Conservation (phyloP, 2,329 filamentous ascomycete species). For the Aspergillus sp. region DNA sequence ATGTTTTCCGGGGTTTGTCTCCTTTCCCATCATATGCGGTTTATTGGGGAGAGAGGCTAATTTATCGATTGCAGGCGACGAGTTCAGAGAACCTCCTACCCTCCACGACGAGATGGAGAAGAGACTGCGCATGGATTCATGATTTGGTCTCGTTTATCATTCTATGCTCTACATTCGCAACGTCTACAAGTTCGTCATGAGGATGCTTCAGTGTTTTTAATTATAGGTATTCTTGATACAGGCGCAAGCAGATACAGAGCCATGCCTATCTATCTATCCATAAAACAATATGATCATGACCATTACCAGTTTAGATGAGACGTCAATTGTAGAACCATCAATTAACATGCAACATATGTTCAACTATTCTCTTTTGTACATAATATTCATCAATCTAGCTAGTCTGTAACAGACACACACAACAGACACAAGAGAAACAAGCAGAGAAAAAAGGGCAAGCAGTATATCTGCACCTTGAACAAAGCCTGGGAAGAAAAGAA, state of each 20-base stretch:
- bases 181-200: neutral
- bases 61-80: slow-evolving; percentile 45
- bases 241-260: neutral
- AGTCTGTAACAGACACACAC: neutral
- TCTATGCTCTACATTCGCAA: neutral
- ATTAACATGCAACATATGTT: neutral
- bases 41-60: slow-evolving; percentile 7
- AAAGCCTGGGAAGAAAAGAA: neutral
- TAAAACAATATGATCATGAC: neutral
- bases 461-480: neutral
- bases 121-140: slow-evolving; percentile 67
- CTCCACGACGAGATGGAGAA: slow-evolving; percentile 93
- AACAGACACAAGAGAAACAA: neutral
- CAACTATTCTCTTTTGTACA: neutral
- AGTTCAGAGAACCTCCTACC: slow-evolving; percentile 59
- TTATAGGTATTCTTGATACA: neutral
- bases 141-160: slow-evolving; percentile 5
- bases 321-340: neutral
- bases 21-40: neutral
- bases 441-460: neutral
- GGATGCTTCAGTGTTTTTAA: neutral
- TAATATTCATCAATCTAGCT: neutral
- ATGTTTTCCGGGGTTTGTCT: slow-evolving; percentile 66
- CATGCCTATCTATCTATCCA: neutral
- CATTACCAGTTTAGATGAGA: neutral